Evolutionary conservation across 1,284 basidiomycete genomes (phyloP).

Genomic region (Tremellales sp.): DNA sequence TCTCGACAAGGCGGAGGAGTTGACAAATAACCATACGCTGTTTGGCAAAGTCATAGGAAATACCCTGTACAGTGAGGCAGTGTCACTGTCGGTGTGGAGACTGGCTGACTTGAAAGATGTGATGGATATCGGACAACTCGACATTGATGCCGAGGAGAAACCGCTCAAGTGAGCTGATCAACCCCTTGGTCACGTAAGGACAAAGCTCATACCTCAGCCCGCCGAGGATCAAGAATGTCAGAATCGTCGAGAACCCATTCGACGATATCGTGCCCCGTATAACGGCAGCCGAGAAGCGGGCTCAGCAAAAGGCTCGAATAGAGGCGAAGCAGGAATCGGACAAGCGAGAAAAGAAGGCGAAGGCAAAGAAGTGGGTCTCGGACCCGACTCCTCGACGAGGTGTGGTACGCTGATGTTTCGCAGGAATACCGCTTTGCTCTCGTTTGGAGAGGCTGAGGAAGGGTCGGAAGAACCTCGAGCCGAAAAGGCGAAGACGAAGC

Average conservation of each 20-base stretch:
- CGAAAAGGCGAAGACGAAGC: conserved; percentile 56
- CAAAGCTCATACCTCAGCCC: conserved; percentile 55
- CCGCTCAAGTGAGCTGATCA: conserved; percentile 81
- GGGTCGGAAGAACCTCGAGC: conserved; percentile 50
- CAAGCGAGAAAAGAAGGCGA: conserved; percentile 62
- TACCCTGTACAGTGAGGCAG: conserved; percentile 75
- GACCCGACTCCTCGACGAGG: neutral
- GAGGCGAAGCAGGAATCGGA: conserved; percentile 71
- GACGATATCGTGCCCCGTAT: conserved; percentile 93
- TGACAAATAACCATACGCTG: conserved; percentile 82
- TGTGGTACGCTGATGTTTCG: neutral
- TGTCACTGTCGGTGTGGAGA: neutral
- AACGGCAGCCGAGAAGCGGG: conserved; percentile 81
- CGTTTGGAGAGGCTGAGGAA: conserved; percentile 78
- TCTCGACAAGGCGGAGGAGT: conserved; percentile 78
- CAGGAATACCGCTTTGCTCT: conserved; percentile 81
- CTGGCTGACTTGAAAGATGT: conserved; percentile 60
- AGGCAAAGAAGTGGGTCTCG: conserved; percentile 73
- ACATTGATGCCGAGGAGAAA: conserved; percentile 73
- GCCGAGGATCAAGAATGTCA: conserved; percentile 77
- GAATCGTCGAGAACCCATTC: conserved; percentile 89
- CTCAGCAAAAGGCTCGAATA: conserved; percentile 71
- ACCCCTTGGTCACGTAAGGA: conserved; percentile 1
- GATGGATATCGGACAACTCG: conserved; percentile 82
- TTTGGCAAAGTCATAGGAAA: conserved; percentile 63